Evolutionary conservation across 306 rosid genomes (phyloP).

Genomic region (Quercus engelmannii): DNA sequence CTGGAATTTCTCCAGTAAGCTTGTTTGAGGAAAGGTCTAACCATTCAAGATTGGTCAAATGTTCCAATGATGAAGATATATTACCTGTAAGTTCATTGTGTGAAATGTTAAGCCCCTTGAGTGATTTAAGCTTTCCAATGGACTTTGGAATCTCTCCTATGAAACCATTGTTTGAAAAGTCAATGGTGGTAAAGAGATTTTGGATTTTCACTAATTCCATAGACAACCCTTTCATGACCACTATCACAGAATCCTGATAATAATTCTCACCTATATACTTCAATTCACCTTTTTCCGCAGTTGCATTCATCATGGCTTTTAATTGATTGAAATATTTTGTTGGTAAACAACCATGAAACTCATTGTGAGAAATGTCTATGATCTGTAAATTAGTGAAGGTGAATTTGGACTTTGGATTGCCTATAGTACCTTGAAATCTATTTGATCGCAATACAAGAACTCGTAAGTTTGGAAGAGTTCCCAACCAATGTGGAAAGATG

Average conservation of each 20-base stretch:
- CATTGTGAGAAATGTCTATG: too few relatives aligned
- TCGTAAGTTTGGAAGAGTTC: not conserved
- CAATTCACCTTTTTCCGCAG: accelerated
- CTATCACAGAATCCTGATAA: too few relatives aligned
- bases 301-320: too few relatives aligned
- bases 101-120: not conserved
- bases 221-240: too few relatives aligned
- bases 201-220: not conserved
- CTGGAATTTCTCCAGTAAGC: not conserved
- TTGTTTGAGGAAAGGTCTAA: too few relatives aligned
- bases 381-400: too few relatives aligned
- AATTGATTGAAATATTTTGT: too few relatives aligned
- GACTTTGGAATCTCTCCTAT: not conserved
- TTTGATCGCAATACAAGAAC: constrained; percentile 12
- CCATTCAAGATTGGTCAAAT: not conserved
- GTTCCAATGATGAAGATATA: not conserved
- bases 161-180: not conserved
- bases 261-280: too few relatives aligned
- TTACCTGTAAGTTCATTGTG: not conserved
- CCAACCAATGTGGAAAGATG: constrained; percentile 5
- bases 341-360: too few relatives aligned
- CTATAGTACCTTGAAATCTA: not conserved
- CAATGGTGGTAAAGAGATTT: not conserved
- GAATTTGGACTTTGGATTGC: too few relatives aligned
- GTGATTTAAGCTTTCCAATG: not conserved